Conservation (phyloP, 768 basidiomycete genomes). For the Leccinum sublutescens region DNA sequence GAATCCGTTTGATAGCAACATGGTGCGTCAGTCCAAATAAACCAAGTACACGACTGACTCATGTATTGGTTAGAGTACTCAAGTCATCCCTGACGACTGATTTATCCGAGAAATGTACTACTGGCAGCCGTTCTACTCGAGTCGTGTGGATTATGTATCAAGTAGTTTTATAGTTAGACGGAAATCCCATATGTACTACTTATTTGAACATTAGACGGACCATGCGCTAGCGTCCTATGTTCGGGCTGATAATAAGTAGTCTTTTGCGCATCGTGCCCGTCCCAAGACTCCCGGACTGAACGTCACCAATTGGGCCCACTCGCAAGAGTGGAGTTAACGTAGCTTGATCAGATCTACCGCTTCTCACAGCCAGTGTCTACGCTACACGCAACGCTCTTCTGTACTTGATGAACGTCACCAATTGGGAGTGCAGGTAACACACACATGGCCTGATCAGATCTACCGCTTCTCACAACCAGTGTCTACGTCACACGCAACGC, state of each 20-base stretch:
- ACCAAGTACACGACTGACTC: neutral
- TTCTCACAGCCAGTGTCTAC: neutral
- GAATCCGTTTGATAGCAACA: slow-evolving; percentile 39
- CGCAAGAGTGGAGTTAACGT: too few species aligned
- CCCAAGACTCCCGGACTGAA: neutral
- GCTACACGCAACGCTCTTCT: slow-evolving; percentile 45
- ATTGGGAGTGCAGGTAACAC: neutral
- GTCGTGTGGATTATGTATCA: neutral
- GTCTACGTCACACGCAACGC: slow-evolving; percentile 36
- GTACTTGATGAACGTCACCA: slow-evolving; percentile 75
- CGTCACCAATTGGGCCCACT: neutral
- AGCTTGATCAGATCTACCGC: neutral
- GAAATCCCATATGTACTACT: neutral
- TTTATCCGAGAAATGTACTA: neutral
- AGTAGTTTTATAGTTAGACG: neutral
- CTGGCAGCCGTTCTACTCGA: neutral
- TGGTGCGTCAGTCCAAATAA: slow-evolving; percentile 23
- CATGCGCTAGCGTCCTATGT: neutral
- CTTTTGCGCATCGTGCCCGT: neutral
- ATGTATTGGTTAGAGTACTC: slow-evolving; percentile 10
- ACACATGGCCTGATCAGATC: neutral
- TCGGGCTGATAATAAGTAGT: too few species aligned
- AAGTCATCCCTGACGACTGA: slow-evolving; percentile 26
- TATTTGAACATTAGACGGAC: neutral
- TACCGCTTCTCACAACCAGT: neutral